Conservation (phyloP, 2,329 filamentous ascomycete genomes). For the Pyrenophora teres region DNA sequence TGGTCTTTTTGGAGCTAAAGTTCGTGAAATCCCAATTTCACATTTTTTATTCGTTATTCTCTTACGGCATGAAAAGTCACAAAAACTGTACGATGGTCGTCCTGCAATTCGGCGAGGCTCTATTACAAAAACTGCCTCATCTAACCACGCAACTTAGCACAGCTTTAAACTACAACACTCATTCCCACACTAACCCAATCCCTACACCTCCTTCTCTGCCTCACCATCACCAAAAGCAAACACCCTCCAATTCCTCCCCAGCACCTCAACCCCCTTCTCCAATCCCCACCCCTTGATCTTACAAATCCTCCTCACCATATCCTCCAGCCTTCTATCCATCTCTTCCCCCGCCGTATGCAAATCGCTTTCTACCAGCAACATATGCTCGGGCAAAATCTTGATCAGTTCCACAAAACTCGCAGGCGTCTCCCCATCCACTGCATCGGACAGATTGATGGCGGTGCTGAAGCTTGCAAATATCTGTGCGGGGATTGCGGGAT, state of each 20-base stretch:
- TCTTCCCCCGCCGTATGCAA: slow-evolving; percentile 77
- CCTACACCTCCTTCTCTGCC: no score
- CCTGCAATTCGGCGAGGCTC: no score
- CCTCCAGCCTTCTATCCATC: slow-evolving; percentile 79
- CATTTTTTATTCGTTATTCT: no score
- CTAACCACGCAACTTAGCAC: no score
- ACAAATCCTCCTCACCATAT: slow-evolving; percentile 77
- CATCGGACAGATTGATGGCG: slow-evolving; percentile 72
- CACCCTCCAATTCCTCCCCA: slow-evolving; percentile 75
- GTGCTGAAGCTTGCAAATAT: slow-evolving; percentile 90
- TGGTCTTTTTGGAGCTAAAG: no score
- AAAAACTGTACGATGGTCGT: no score
- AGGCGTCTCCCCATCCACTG: slow-evolving; percentile 52
- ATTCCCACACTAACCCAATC: no score
- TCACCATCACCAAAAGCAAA: slow-evolving; percentile 68
- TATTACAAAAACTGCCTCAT: no score
- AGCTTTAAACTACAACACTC: no score
- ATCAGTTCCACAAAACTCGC: slow-evolving; percentile 69
- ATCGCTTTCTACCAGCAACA: slow-evolving; percentile 87
- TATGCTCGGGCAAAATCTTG: slow-evolving; percentile 73
- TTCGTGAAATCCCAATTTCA: no score
- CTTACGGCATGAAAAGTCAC: no score
- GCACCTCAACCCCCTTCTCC: slow-evolving; percentile 67
- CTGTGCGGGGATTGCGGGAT: slow-evolving; percentile 71
- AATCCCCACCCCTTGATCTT: slow-evolving; percentile 76